Evolutionary conservation across 2,329 filamentous ascomycete species (phyloP), one percentile per base, ranked within the genome.

Genomic region (Aspergillus thermomutatus): DNA sequence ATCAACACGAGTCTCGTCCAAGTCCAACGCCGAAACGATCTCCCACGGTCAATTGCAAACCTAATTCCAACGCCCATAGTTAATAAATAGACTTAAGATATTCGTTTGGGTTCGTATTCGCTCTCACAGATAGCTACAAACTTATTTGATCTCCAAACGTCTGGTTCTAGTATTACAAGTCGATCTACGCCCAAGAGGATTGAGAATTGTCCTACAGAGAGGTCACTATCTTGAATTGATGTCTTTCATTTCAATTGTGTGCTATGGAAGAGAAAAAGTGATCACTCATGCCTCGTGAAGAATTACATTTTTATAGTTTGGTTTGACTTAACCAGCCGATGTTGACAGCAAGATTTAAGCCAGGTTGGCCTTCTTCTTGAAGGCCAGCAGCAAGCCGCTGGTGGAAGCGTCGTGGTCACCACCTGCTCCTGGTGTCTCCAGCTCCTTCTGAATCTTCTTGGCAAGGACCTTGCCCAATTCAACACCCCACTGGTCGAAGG

Each of bases 401-500:
- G 94, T 99, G 68, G 90, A 94, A 60, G 86, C 80, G 75, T 99
- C 94, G 78, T 99, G 94, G 57, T 83, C 84, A 57, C 80, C 80
- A 54, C 87, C 86, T 59, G 85, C 90, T n/a, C 83, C 76, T 72
- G 88, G 83, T 64, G 76, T 78, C 71, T 97, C 92, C 57, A 99
- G 83, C 82, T 99, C 94, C 70, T 78, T 75, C 67, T 91, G 87
- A 63, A 92, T 92, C 80, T 91, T 92, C 87, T 93, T 97, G 60
- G 94, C 94, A 64, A 99, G 81, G 43, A 89, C 87, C 88, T 99
- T 99, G 76, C 94, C 94, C 60, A 99, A 82, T 83, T 99, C 94
- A 47, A 99, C 94, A 79, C 94, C 94, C 94, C 94, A 99, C 83
- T 99, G 94, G 80, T 99, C 94, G 73, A 97, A 99, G 71, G 88